These are phyloP conservation scores for Elongisporangium anandrum DNA, from an alignment of 352 stramenopile genomes.

Conservation along the genomic window DNA sequence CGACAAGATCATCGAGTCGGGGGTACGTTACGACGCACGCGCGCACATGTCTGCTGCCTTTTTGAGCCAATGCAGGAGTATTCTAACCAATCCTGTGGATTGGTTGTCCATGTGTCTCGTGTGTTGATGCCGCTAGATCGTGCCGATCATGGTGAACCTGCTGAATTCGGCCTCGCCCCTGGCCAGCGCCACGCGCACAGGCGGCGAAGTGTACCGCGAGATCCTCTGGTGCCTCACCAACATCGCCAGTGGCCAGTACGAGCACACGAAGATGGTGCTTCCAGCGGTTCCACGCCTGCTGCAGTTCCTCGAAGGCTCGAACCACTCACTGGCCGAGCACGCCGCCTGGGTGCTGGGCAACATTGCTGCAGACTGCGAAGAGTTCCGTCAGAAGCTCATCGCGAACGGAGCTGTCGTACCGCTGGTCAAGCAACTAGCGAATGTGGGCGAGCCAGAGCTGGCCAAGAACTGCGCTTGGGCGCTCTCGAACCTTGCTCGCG, in stretches of 20 bases:
- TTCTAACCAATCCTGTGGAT: not conserved
- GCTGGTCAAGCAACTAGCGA: constrained; percentile 39
- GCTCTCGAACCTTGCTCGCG: constrained; percentile 79
- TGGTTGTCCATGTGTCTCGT: not conserved
- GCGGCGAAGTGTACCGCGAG: constrained; percentile 70
- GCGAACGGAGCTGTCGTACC: constrained; percentile 47
- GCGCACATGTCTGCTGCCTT: too few species aligned
- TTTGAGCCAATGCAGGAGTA: too few species aligned
- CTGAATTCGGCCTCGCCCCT: constrained; percentile 67
- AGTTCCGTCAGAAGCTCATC: constrained; percentile 81
- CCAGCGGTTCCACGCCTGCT: constrained; percentile 67
- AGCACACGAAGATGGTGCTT: constrained; percentile 79
- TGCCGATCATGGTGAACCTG: constrained; percentile 62
- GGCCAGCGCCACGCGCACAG: constrained; percentile 49
- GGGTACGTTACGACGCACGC: constrained; percentile 25
- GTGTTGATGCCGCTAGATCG: constrained; percentile 31
- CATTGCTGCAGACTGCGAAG: constrained; percentile 80
- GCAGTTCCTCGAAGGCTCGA: constrained; percentile 62
- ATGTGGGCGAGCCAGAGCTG: constrained; percentile 21
- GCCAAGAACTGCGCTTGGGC: constrained; percentile 68
- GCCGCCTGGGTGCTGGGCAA: constrained; percentile 81
- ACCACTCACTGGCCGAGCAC: constrained; percentile 60
- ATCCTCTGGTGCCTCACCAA: constrained; percentile 83
- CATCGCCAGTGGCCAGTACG: constrained; percentile 78
- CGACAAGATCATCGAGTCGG: constrained; percentile 74